Evolutionary conservation across 805 yeast species (phyloP).

Genomic region (Hyphopichia homilentoma): DNA sequence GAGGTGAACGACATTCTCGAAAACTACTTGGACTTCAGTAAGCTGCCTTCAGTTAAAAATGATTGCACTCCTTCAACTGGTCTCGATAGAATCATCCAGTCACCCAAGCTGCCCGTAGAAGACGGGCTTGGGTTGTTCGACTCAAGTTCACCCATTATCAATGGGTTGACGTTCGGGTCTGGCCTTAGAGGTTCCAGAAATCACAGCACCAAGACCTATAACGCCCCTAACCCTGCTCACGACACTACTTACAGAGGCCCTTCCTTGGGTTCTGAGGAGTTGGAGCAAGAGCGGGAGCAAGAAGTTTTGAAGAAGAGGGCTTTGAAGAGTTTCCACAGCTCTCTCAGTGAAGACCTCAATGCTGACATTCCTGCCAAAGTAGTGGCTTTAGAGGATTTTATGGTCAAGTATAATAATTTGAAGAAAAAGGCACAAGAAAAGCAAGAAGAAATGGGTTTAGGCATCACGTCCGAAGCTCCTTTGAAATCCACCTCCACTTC

Average conservation of each 20-base stretch:
- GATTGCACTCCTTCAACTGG: conserved; percentile 1
- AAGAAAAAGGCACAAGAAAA: background rate
- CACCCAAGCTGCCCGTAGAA: conserved; percentile 2
- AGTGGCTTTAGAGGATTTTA: conserved; percentile 11
- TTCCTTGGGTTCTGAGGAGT: no score
- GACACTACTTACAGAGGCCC: background rate
- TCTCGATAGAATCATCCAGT: background rate
- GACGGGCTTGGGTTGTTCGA: conserved; percentile 21
- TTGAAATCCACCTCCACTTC: conserved; percentile 1
- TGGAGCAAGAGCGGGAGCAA: background rate
- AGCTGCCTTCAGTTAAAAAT: conserved; percentile 14
- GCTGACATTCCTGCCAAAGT: conserved; percentile 11
- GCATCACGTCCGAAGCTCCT: conserved; percentile 1
- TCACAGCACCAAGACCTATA: background rate
- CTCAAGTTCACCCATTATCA: conserved; percentile 27
- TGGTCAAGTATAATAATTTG: background rate
- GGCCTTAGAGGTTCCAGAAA: conserved; percentile 11
- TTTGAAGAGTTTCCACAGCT: conserved; percentile 18
- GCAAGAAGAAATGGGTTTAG: conserved; percentile 7
- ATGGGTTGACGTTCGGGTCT: conserved; percentile 30
- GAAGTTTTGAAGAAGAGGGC: background rate
- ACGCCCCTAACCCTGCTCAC: background rate
- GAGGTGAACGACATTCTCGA: conserved; percentile 31
- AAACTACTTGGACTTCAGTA: conserved; percentile 22
- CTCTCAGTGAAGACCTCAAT: conserved; percentile 18